Evolutionary conservation across 768 basidiomycete genomes (phyloP), one percentile per base, ranked within the genome.

Genomic region (Scleroderma citrinum): DNA sequence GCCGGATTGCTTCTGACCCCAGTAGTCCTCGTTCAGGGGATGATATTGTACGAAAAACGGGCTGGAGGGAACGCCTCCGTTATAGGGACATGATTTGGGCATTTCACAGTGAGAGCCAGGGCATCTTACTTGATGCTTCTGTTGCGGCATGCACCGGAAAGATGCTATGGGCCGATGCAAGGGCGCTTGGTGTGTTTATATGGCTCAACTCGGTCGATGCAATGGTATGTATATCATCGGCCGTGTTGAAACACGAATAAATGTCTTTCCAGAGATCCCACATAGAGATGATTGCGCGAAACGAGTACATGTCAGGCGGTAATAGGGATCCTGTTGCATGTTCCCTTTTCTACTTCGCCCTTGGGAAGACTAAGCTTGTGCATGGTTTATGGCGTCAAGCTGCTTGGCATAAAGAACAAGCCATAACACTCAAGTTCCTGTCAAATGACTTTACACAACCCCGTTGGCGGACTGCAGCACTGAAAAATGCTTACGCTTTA

Each of bases 11-110:
- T 13, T 76, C 81, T 11, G 67, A 69, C 37, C 65, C 69, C 14
- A 73, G 69, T 41, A 75, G 76, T 39, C 77, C 78, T 31, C 61
- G 65, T 20, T 76, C 76, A 7, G 71, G 65, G 2, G 72, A 64
- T 30, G 55, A 64, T 1, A 61, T 71, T 13, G 71, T 71, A n/a
- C 69, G 70, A 31, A 69, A 69, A 53, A 76, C 78, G 35, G 81
- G 76, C 24, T 75, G 80, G 57, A 72, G 90, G 57, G 82, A 85
- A 59, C 78, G 91, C n/a, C 74, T 95, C 41, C 81, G 90, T 19
- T 93, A 87, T 66, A 82, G 96, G 30, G 95, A 99, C 65, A 91
- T 97, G 72, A 76, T 97, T 23, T 99, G 95, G 94, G 95, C 94
- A 0, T 94, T 87, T 63, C 88, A 96, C 58, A 96, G 93, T 60